Evolutionary conservation across 192 early-diverging fungal genomes (phyloP).

Genomic region (Backusella macrospora): DNA sequence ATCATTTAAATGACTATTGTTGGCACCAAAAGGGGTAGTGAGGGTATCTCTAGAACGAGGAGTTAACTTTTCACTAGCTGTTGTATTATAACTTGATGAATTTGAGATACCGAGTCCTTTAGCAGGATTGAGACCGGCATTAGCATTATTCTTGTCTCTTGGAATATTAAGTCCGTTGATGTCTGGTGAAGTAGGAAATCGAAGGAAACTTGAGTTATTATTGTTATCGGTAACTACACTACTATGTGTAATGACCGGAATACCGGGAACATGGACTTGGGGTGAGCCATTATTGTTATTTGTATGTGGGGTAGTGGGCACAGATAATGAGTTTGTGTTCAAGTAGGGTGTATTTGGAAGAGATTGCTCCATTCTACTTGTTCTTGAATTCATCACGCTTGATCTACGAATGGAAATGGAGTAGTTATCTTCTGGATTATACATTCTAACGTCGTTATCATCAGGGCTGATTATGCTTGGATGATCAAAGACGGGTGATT

Average conservation of each 20-base stretch:
- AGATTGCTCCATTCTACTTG: conserved; percentile 23
- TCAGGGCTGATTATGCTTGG: conserved; percentile 7
- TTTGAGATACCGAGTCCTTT: conserved; percentile 4
- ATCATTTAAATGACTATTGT: neutral
- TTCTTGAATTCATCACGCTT: conserved; percentile 27
- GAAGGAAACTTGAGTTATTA: neutral
- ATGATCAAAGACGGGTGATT: conserved; percentile 13
- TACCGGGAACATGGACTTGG: neutral
- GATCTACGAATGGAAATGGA: conserved; percentile 26
- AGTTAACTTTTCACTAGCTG: neutral
- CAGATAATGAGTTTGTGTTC: neutral
- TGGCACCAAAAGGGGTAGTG: neutral
- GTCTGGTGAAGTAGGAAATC: neutral
- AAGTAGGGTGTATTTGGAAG: neutral
- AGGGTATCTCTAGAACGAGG: neutral
- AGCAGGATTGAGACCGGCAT: neutral
- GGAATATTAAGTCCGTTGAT: neutral
- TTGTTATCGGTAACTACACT: neutral
- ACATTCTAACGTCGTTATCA: conserved; percentile 31
- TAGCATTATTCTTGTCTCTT: neutral
- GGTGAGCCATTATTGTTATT: neutral
- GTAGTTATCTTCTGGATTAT: conserved; percentile 28
- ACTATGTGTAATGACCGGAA: conserved; percentile 5
- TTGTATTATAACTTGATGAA: neutral
- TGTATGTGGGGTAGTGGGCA: neutral